phyloP scores from a whole-genome alignment of 2,329 filamentous ascomycete genomes.

The Truncatella angustata region DNA sequence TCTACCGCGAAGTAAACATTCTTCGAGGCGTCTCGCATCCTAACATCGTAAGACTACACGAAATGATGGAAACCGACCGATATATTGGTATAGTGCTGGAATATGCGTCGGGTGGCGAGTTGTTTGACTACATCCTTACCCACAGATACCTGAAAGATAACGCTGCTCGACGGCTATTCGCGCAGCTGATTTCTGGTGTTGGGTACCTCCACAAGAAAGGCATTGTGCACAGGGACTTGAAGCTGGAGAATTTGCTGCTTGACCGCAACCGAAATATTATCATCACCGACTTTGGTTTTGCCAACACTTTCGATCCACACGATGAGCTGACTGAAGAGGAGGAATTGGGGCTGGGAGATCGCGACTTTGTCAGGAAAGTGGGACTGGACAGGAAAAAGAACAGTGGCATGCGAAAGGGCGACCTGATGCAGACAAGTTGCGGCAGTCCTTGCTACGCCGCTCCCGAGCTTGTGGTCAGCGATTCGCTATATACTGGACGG shows the following conservation, averaged over 20 bases:
- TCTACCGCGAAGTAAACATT: conserved; percentile 95
- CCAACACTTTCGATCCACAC: conserved; percentile 88
- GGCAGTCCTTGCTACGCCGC: conserved; percentile 97
- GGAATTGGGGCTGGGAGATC: conserved; percentile 81
- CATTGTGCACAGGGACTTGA: conserved; percentile 95
- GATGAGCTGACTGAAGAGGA: conserved; percentile 90
- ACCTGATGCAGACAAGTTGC: conserved; percentile 98
- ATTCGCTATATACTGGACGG: conserved; percentile 92
- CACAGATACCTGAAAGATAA: conserved; percentile 95
- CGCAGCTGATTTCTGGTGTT: conserved; percentile 92
- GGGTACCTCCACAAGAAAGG: conserved; percentile 98
- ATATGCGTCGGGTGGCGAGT: conserved; percentile 94
- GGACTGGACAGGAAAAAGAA: conserved; percentile 78
- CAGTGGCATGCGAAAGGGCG: conserved; percentile 78
- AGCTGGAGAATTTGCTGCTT: conserved; percentile 90
- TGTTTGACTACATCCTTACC: conserved; percentile 98
- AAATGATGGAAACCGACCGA: conserved; percentile 97
- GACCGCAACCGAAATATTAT: conserved; percentile 99
- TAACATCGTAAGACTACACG: conserved; percentile 94
- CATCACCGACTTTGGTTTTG: conserved; percentile 98
- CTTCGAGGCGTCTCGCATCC: conserved; percentile 84
- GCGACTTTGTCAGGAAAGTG: conserved; percentile 82
- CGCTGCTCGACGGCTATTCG: conserved; percentile 85
- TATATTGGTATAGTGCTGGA: conserved; percentile 98
- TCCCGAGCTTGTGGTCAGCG: conserved; percentile 93